phyloP scores from a whole-genome alignment of 306 rosid genomes.

The Rosa chinensis region DNA sequence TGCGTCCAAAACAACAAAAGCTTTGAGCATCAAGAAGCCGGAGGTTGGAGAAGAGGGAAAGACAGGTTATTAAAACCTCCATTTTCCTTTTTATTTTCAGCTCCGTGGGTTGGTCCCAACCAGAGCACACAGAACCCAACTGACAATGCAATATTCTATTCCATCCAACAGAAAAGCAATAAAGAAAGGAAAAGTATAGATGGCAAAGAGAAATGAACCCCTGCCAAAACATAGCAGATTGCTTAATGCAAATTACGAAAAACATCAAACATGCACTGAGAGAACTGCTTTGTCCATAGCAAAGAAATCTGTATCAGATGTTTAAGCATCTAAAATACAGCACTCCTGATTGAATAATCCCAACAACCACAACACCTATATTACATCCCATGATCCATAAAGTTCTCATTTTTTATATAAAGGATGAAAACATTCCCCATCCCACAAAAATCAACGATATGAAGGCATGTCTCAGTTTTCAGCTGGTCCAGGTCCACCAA shows the following conservation, averaged over 20 bases:
- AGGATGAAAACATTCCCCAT: slow-evolving; percentile 36
- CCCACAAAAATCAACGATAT: slow-evolving; percentile 27
- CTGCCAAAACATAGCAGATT: slow-evolving; percentile 2
- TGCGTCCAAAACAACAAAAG: neutral
- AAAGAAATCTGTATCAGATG: slow-evolving; percentile 41
- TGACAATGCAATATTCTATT: neutral
- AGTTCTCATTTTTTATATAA: slow-evolving; percentile 33
- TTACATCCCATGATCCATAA: slow-evolving; percentile 55
- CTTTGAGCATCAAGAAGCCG: neutral
- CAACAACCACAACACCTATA: slow-evolving; percentile 57
- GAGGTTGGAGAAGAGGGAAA: neutral
- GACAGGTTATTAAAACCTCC: neutral
- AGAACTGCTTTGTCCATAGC: slow-evolving; percentile 36
- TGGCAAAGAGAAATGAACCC: neutral
- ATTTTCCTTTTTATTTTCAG: neutral
- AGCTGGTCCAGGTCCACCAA: slow-evolving; percentile 65
- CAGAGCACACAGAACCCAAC: neutral
- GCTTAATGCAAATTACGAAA: neutral
- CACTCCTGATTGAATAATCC: slow-evolving; percentile 47
- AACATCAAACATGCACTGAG: slow-evolving; percentile 36
- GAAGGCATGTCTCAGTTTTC: slow-evolving; percentile 49
- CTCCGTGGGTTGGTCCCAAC: neutral
- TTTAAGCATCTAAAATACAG: slow-evolving; percentile 50
- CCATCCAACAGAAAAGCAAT: neutral
- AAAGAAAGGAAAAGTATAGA: neutral